These are phyloP conservation scores for Trichosporon asahii DNA, from an alignment of 1,284 basidiomycete genomes.

Conservation along the genomic window DNA sequence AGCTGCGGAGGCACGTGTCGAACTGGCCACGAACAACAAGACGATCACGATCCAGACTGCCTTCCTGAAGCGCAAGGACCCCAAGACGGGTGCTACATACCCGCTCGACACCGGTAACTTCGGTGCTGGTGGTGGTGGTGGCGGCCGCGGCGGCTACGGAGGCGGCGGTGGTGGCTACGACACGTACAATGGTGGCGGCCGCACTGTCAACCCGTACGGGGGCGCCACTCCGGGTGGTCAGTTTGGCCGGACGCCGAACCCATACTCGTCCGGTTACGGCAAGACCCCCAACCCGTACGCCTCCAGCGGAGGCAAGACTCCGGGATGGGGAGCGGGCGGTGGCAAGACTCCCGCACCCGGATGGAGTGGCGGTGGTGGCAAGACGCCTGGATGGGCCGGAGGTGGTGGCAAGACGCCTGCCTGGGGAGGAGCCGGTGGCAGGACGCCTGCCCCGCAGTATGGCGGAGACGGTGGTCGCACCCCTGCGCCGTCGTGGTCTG, in stretches of 20 bases:
- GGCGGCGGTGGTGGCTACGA: conserved; percentile 18
- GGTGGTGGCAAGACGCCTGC: conserved; percentile 54
- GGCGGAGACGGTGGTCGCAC: conserved; percentile 46
- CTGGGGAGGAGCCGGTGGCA: conserved; percentile 52
- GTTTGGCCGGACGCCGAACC: conserved; percentile 66
- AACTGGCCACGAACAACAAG: conserved; percentile 86
- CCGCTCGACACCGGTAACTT: conserved; percentile 36
- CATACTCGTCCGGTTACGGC: conserved; percentile 57
- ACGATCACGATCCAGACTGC: conserved; percentile 80
- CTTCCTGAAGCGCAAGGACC: conserved; percentile 70
- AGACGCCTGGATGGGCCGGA: conserved; percentile 30
- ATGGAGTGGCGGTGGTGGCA: conserved; percentile 48
- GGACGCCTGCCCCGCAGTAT: conserved; percentile 34
- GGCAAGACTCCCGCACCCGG: conserved; percentile 59
- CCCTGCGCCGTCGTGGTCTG: conserved; percentile 47
- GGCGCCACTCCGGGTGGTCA: conserved; percentile 42
- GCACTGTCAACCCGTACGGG: conserved; percentile 45
- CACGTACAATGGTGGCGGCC: conserved; percentile 13
- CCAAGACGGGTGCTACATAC: conserved; percentile 54
- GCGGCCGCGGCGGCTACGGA: conserved; percentile 19
- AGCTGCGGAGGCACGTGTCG: conserved; percentile 72
- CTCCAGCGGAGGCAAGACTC: conserved; percentile 54
- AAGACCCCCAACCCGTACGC: conserved; percentile 70
- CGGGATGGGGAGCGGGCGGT: conserved; percentile 59
- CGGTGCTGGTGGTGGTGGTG: conserved; percentile 11